A percentile compares a stretch with the other conserved stretches of the same genome.
phyloP scores from a whole-genome alignment of 352 stramenopile species.

The Sclerospora graminicola region DNA sequence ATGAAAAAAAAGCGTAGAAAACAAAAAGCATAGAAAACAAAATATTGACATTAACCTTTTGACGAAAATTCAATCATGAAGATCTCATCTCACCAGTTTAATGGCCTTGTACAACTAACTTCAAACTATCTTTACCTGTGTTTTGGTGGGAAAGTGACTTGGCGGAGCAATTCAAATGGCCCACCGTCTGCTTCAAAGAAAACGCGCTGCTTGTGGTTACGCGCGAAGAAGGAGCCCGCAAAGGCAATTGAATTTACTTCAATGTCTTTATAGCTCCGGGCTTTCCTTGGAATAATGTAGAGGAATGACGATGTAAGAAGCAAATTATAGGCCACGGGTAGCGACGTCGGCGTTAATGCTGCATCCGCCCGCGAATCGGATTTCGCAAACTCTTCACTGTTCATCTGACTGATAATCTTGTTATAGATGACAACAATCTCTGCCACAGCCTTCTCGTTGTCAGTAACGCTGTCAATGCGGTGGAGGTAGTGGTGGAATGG shows the following conservation, averaged over 20 bases:
- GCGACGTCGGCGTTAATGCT: neutral
- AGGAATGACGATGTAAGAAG: constrained; percentile 66
- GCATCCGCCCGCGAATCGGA: neutral
- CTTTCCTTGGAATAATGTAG: constrained; percentile 54
- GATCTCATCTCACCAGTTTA: too few species aligned
- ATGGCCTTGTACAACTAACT: neutral
- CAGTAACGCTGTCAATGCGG: constrained; percentile 31
- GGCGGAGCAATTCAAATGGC: constrained; percentile 43
- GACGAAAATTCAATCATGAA: neutral
- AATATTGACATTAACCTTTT: neutral
- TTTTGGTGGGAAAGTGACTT: constrained; percentile 50
- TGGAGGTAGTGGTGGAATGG: constrained; percentile 71
- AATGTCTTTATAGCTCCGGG: constrained; percentile 43
- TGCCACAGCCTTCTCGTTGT: constrained; percentile 35
- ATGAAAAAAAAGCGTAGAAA: neutral
- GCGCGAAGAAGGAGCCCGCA: constrained; percentile 71
- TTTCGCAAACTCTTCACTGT: constrained; percentile 22
- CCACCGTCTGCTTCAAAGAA: constrained; percentile 38
- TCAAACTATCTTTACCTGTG: constrained; percentile 2
- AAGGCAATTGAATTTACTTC: constrained; percentile 83
- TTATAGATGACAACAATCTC: constrained; percentile 32
- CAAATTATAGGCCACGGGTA: constrained; percentile 63
- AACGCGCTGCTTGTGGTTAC: constrained; percentile 43
- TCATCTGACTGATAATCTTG: constrained; percentile 38
- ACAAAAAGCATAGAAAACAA: too few species aligned